Evolutionary conservation across 345 rosid species (phyloP), one percentile per base, ranked within the genome.

Genomic region (Cardamine resedifolia): DNA sequence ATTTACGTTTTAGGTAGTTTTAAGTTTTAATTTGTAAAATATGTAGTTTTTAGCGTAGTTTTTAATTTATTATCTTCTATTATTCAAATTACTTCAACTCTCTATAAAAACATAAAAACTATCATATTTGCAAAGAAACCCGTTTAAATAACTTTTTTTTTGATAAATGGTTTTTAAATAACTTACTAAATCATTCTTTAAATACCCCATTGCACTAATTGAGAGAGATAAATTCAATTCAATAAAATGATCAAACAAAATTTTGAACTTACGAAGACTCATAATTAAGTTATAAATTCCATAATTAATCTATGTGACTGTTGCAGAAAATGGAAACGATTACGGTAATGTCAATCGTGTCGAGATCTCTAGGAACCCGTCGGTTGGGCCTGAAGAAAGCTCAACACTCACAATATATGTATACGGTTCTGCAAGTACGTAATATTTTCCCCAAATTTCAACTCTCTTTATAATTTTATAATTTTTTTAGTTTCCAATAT

Each of bases 351-450:
- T 36, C 19, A 38, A 38, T 4, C 19, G 48, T 14, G 3, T 59
- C 7, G 48, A 59, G 6, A 21, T 59, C 11, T 36, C 64, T 59
- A 14, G 0, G 12, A 33, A 33, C 41, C 62, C 62, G 2, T 33
- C 39, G 23, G 26, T 58, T 58, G 64, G 28, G 16, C 47, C 48
- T 12, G 64, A 21, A 0, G 64, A 59, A 21, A 39, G 47, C 28
- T 12, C 64, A 36, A 38, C 10, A 3, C 1, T 59, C 12, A 36
- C 48, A 7, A 57, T 57, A 9, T 1, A 31, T 16, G 31, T 59
- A 12, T 59, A 1, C n/a, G 64, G 19, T 36, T 36, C 45, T 59
- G 64, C 64, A 59, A 59, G 64, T 59, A 59, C 27, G 47, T 36
- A 14, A 58, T 11, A 5, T 34, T 11, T 16, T 1, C 18, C 4